These are phyloP conservation scores for Aspergillus steynii DNA, from an alignment of 495 filamentous ascomycete species.

Conservation along the genomic window DNA sequence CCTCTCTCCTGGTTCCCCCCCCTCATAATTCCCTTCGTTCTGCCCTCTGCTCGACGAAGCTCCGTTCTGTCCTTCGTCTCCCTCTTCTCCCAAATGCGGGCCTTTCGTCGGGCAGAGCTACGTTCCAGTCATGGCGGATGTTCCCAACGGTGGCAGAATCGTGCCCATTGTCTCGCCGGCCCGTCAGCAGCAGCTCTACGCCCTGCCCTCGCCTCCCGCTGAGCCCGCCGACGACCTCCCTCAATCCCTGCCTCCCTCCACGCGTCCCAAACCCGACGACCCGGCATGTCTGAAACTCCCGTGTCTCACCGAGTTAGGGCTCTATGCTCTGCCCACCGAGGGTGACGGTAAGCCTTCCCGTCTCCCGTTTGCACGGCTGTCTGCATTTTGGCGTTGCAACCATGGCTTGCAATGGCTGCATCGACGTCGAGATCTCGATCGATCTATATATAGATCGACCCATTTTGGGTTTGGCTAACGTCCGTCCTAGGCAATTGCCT, in stretches of 20 bases:
- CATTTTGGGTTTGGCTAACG: too few relatives aligned
- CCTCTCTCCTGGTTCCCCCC: slow-evolving; percentile 13
- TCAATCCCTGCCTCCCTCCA: slow-evolving; percentile 11
- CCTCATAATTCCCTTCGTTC: slow-evolving; percentile 14
- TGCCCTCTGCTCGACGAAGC: slow-evolving; percentile 24
- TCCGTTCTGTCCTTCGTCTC: slow-evolving; percentile 14
- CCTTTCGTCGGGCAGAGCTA: slow-evolving; percentile 35
- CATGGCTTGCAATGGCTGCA: not conserved
- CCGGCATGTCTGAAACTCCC: slow-evolving; percentile 37
- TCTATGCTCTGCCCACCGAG: slow-evolving; percentile 46
- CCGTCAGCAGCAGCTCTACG: slow-evolving; percentile 27
- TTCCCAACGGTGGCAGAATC: slow-evolving; percentile 48
- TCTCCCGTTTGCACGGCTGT: not conserved
- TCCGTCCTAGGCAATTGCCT: slow-evolving; percentile 64
- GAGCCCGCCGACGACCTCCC: slow-evolving; percentile 3
- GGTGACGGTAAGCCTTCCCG: slow-evolving; percentile 41
- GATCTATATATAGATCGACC: too few relatives aligned
- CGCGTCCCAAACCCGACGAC: slow-evolving; percentile 26
- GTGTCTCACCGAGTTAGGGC: slow-evolving; percentile 37
- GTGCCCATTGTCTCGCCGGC: slow-evolving; percentile 46
- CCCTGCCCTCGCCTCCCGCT: slow-evolving; percentile 8
- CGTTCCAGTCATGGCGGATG: slow-evolving; percentile 40
- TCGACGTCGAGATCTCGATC: too few relatives aligned
- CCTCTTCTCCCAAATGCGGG: slow-evolving; percentile 38
- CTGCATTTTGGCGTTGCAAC: slow-evolving; percentile 5